phyloP scores from a whole-genome alignment of 139 green algal species.

The Closterium sp. region DNA sequence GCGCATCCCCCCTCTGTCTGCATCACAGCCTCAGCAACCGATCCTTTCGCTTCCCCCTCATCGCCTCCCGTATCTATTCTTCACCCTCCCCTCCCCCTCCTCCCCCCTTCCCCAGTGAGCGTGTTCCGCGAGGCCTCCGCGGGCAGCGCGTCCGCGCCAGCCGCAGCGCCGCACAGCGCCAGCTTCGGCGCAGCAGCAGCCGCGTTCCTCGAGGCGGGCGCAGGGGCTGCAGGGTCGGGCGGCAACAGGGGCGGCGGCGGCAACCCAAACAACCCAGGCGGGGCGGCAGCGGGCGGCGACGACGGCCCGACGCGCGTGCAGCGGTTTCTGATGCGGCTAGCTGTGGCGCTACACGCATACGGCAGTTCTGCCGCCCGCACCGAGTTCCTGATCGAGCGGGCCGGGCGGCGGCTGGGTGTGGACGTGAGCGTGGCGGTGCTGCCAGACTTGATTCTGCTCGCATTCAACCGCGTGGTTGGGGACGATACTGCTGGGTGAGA shows the following conservation, averaged over 20 bases:
- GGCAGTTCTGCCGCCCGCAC: conserved; percentile 13
- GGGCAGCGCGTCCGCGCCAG: not conserved
- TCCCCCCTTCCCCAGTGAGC: not conserved
- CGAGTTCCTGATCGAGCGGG: conserved; percentile 26
- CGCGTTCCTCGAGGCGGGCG: not conserved
- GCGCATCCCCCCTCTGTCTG: not conserved
- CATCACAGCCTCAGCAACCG: too few species aligned
- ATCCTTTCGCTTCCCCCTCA: not conserved
- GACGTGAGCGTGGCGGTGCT: conserved; percentile 9
- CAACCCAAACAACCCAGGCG: not conserved
- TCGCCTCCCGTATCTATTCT: not conserved
- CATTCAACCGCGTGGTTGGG: not conserved
- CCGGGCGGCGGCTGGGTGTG: not conserved
- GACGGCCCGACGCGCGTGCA: not conserved
- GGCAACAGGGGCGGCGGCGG: too few species aligned
- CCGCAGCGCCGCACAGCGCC: not conserved
- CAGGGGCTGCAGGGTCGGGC: not conserved
- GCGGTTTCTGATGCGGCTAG: conserved; percentile 24
- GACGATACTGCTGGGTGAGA: not conserved
- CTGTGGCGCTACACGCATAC: conserved; percentile 16
- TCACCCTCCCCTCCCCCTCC: too few species aligned
- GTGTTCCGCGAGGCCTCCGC: not conserved
- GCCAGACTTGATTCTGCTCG: conserved; percentile 15
- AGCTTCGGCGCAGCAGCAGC: not conserved
- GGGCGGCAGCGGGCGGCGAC: not conserved